Base-by-base conservation (phyloP, 2,329 filamentous ascomycete species). In the Lecanicillium sp. region DNA sequence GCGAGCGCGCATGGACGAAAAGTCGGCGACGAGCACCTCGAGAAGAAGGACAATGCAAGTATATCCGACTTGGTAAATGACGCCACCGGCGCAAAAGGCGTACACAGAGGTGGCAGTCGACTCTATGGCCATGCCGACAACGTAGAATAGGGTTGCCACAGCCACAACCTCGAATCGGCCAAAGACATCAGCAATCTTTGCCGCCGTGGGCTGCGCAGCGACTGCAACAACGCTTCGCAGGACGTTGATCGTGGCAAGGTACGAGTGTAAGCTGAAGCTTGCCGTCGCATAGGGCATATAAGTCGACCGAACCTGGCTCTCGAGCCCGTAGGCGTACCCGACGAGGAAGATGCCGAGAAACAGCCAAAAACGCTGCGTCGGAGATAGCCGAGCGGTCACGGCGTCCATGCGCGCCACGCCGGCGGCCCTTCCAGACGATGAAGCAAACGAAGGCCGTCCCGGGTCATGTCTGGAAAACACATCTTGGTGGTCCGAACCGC, bases 171-270 rank as follows among this genome's bases (percentile, higher is more conserved):
- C 75, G 15, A 75, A 64, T 42, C 78, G 67, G 15, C 78, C 78
- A 47, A 81, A 78, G 9, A 79, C 71, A 47, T 77, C 78, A 14
- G 77, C 73, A 40, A 81, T 65, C 47, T 79, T 80, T 9, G 75
- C 77, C 0, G 72, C 71, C 0, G 76, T 71, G 20, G 65, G 77
- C 59, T 76, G 58, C 3, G 71, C 68, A 3, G 74, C 75, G 27
- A 74, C 75, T 6, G 73, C 75, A 44, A 80, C 70, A 19, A 81
- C 74, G 35, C 67, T 65, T 9, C 73, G 65, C 11, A 80, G 51
- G 9, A 78, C 71, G 50, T 71, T 74, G 45, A 80, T 67, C 2
- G 76, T 79, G 0, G 75, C 65, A 3, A 78, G 58, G 34, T 75
- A 62, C 22, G 73, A 76, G 50, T 81, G 75, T 5, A 65, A 43